Evolutionary conservation across 306 rosid species (phyloP), one percentile per base, ranked within the genome.

Genomic region (Inga leiocalycina): DNA sequence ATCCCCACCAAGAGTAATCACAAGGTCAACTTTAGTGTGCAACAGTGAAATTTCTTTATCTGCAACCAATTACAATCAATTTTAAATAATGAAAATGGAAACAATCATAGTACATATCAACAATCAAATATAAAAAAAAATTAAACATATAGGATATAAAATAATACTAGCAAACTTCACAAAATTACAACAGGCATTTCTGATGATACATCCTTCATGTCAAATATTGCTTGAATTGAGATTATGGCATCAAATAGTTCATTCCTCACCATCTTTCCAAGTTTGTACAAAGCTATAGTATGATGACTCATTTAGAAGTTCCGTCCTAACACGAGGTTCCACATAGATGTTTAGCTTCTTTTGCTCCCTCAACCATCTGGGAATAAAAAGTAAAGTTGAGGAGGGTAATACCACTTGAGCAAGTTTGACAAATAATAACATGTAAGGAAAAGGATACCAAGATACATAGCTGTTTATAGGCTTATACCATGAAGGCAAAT

Each of bases 1-100:
- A 90, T 96, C 99, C 32, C 99, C 98, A 30, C 99, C 99, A 82
- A 96, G 99, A 82, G 99, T 96, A 81, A 90, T 89, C 75, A 96
- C 97, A 41, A 96, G 97, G 87, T 96, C 99, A 84, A 96, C 97
- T 90, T 91, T 92, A 13, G 90, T 85, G 87, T 93, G 99, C 75
- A 96, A 92, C 79, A 15, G 84, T 82, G 59, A 41, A 70, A 91
- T 87, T 86, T 96, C 98, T 64, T 82, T 80, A 61, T 89, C 99
- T 96, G 85, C 87, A 84, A 84, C 79, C 27, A 85, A 81, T 56
- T 71, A 62, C 8, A 32, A 16, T 70, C 72, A 45, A n/a, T 34
- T 74, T 68, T 67, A 4, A 70, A 10, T 70, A 70, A 41, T 41
- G 32, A 39, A 41, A 70, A 69, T 11, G 10, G 30, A 22, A 41